Evolutionary conservation across 345 rosid genomes (phyloP).

Genomic region (Gossypium stocksii): DNA sequence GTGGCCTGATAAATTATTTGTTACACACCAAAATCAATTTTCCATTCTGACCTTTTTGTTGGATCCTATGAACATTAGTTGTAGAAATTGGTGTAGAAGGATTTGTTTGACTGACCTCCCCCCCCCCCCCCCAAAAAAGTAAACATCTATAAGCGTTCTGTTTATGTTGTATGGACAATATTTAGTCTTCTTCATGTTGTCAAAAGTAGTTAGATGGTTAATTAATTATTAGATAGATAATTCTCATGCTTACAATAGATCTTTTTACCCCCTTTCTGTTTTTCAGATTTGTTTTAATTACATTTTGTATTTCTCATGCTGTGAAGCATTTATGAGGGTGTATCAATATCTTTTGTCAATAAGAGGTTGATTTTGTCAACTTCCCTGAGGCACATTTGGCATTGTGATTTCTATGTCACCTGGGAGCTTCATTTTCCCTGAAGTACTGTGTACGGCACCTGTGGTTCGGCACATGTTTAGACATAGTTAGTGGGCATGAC

Average conservation of each 20-base stretch:
- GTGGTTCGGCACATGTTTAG: background rate
- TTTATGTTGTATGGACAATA: background rate
- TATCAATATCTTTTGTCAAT: background rate
- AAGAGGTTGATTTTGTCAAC: background rate
- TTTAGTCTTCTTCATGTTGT: background rate
- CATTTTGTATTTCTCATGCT: background rate
- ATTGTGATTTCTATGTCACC: background rate
- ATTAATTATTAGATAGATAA: slow-evolving; percentile 2
- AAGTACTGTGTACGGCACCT: background rate
- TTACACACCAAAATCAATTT: background rate
- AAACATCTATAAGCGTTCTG: background rate
- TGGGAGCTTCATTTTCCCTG: background rate
- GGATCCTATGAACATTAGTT: background rate
- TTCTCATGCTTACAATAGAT: background rate
- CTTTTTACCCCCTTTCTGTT: background rate
- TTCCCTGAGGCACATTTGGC: background rate
- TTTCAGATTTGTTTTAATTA: background rate
- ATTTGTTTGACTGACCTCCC: background rate
- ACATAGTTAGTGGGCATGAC: background rate
- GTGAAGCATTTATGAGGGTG: background rate
- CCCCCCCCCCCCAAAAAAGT: background rate
- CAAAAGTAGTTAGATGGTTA: background rate
- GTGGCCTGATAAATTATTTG: background rate
- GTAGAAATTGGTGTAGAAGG: background rate
- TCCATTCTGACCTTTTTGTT: background rate